Base-by-base conservation (phyloP, 345 rosid genomes). In the Gynandropsis gynandra region DNA sequence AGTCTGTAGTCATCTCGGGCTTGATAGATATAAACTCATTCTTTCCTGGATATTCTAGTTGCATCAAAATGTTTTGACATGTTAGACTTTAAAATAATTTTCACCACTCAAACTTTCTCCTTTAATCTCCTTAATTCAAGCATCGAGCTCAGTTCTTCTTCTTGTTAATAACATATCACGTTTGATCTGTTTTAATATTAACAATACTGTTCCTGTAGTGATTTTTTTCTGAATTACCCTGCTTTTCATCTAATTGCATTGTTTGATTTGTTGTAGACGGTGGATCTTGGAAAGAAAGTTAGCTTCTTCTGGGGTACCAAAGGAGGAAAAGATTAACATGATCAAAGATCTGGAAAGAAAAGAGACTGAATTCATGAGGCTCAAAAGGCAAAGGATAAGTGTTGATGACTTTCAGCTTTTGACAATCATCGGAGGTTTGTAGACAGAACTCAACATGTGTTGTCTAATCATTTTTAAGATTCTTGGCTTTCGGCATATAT, bases 351-450 rank as follows among this genome's bases (percentile, higher is more conserved):
- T 89, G 35, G 97, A 89, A 75, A 69, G 94, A 56, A 85, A 89
- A 69, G 97, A 86, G 80, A 89, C 97, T 0, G 94, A 89, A 51
- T 89, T 81, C 63, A 89, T 86, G 84, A 82, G 97, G 63, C 87
- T 89, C 19, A 89, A 81, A 76, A 83, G 97, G 80, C 78, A 85
- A 74, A 89, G 74, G 73, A 81, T 86, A 45, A 85, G 88, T 51
- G 97, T 76, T 5, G 97, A 86, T 62, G 95, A 86, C 66, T 89
- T 89, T 72, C 90, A 89, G 78, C 97, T 74, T 62, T 59, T 89
- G 69, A 80, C 97, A 43, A 81, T 89, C 76, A 86, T 83, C 55
- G 90, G 90, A 89, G 95, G 97, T 89, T 64, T 76, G 81, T 62
- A 38, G 16, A 52, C 45, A 13, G 1, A 27, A 32, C 16, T 18